Conservation (phyloP, 2,329 filamentous ascomycete species). For the Xylaria sp. region DNA sequence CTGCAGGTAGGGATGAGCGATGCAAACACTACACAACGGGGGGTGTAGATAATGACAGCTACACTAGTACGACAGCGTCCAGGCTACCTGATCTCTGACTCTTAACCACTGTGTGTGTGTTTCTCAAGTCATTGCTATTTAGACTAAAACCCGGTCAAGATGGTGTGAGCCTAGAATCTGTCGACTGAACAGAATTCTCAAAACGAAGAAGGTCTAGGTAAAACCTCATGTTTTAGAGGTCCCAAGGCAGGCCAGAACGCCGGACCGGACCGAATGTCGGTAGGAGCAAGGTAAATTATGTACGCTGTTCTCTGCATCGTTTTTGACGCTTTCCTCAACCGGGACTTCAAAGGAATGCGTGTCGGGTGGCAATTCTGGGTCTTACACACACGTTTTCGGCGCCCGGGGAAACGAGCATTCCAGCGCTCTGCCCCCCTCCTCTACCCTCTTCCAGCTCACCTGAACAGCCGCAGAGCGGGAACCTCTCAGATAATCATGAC, state of each 20-base stretch:
- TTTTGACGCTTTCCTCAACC: conserved; percentile 36
- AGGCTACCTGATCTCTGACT: conserved; percentile 1
- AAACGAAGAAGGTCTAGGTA: neutral
- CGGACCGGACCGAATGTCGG: conserved; percentile 3
- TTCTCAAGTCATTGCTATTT: conserved; percentile 1
- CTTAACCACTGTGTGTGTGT: neutral
- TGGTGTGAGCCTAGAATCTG: conserved; percentile 2
- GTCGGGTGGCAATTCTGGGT: conserved; percentile 37
- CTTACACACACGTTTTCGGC: conserved; percentile 45
- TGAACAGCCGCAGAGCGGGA: conserved; percentile 25
- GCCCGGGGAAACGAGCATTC: conserved; percentile 35
- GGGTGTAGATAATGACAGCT: conserved; percentile 9
- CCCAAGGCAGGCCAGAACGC: conserved; percentile 12
- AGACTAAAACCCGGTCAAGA: neutral
- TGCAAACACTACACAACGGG: conserved; percentile 41
- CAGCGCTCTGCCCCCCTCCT: neutral
- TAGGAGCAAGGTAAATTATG: conserved; percentile 5
- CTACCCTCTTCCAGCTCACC: conserved; percentile 20
- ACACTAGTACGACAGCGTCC: conserved; percentile 11
- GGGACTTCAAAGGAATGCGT: conserved; percentile 44
- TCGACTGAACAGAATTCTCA: neutral
- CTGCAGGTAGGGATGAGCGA: conserved; percentile 42
- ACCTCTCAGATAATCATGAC: conserved; percentile 14
- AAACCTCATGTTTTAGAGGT: neutral
- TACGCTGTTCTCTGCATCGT: conserved; percentile 32